Percentiles rank a stretch among this genome's conserved stretches.
These are phyloP conservation scores for Fusarium veterinarium DNA, from an alignment of 2,329 filamentous ascomycete species.

Conservation along the genomic window DNA sequence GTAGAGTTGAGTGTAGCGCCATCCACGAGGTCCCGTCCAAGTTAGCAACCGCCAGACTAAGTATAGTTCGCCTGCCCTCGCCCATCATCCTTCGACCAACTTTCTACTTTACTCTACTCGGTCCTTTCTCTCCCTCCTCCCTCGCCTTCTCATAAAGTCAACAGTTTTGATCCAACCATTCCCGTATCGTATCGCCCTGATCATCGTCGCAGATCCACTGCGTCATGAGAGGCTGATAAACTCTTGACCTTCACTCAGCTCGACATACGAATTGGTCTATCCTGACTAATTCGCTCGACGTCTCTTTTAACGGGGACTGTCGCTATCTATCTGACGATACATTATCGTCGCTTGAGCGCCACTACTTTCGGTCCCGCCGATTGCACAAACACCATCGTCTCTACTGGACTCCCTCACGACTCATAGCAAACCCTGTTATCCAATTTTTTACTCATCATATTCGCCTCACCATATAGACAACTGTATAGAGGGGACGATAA, in stretches of 20 bases:
- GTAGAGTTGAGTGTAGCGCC: constrained; percentile 33
- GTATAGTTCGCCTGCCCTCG: constrained; percentile 41
- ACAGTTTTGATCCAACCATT: constrained; percentile 12
- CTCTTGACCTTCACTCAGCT: constrained; percentile 3
- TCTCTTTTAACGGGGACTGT: constrained; percentile 21
- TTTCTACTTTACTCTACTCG: constrained; percentile 18
- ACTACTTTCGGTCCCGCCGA: constrained; percentile 25
- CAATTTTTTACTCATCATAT: not conserved
- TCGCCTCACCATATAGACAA: constrained; percentile 14
- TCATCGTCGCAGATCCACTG: constrained; percentile 28
- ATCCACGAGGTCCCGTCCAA: constrained; percentile 23
- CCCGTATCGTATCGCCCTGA: not conserved
- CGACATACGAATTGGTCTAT: constrained; percentile 7
- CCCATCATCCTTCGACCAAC: constrained; percentile 31
- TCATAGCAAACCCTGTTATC: not conserved
- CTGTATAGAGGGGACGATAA: not conserved
- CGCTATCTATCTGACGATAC: constrained; percentile 15
- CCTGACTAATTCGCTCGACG: constrained; percentile 7
- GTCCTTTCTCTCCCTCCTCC: constrained; percentile 11
- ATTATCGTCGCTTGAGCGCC: constrained; percentile 15
- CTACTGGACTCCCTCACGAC: constrained; percentile 10
- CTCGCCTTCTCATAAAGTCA: constrained; percentile 11
- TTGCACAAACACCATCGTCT: constrained; percentile 8
- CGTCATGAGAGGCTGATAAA: constrained; percentile 34
- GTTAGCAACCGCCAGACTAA: constrained; percentile 41